A percentile compares a stretch with the other conserved stretches of the same genome.
phyloP scores from a whole-genome alignment of 345 rosid genomes.

The Mangifera indica region DNA sequence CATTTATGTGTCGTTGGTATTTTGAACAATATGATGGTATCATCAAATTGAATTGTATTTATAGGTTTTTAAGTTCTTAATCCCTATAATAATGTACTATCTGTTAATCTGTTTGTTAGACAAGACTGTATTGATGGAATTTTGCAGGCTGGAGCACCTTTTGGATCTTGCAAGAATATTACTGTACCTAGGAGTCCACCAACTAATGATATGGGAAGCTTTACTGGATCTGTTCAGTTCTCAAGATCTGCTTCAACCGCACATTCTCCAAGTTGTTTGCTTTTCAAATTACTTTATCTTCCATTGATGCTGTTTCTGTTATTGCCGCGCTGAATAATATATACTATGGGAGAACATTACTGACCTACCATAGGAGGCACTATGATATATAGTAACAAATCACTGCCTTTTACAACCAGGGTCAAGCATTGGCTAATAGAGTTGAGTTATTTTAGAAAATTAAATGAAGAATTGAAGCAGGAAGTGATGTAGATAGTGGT shows the following conservation, averaged over 20 bases:
- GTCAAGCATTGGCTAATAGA: conserved; percentile 18
- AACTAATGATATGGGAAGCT: conserved; percentile 56
- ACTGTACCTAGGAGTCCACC: conserved; percentile 51
- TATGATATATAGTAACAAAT: conserved; percentile 5
- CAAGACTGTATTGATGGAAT: conserved; percentile 17
- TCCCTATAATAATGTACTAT: background rate
- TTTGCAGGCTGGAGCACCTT: conserved; percentile 79
- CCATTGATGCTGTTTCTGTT: conserved; percentile 41
- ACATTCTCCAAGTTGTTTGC: conserved; percentile 33
- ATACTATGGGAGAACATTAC: conserved; percentile 25
- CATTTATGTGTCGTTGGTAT: background rate
- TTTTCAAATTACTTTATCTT: conserved; percentile 39
- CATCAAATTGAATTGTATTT: background rate
- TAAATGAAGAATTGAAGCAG: conserved; percentile 15
- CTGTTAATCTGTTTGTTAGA: conserved; percentile 1
- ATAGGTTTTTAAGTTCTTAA: background rate
- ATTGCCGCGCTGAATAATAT: conserved; percentile 18
- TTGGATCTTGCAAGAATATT: conserved; percentile 81
- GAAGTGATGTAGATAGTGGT: conserved; percentile 21
- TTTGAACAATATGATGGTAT: background rate
- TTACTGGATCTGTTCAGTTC: conserved; percentile 88
- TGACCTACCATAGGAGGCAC: conserved; percentile 6
- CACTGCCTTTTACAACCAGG: background rate
- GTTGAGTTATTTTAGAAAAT: conserved; percentile 5
- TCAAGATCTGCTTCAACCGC: conserved; percentile 51